Conservation (phyloP, 108 stramenopile species). For the Epithemia pelagica region DNA sequence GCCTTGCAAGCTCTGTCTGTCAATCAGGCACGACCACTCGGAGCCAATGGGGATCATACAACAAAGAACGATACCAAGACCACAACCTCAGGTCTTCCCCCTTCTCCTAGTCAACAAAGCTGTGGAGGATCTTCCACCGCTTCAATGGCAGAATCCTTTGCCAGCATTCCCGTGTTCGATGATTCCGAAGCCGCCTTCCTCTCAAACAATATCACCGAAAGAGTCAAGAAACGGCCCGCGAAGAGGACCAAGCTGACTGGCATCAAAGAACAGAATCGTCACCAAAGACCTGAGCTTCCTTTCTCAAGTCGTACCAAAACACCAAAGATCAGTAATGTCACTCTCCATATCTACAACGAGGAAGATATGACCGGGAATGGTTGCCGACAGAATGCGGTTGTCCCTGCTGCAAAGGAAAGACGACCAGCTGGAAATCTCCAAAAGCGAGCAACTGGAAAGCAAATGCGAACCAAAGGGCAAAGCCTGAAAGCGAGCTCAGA, state of each 20-base stretch:
- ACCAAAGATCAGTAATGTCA: conserved; percentile 10
- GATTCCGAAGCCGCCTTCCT: not conserved
- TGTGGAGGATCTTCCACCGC: not conserved
- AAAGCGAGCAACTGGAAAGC: no score
- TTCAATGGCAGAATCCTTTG: not conserved
- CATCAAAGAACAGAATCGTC: not conserved
- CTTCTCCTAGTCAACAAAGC: not conserved
- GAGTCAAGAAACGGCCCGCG: not conserved
- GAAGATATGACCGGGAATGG: not conserved
- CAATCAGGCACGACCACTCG: not conserved
- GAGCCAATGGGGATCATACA: not conserved
- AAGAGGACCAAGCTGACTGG: not conserved
- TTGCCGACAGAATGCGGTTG: no score
- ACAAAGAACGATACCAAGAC: no score
- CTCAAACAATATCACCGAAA: not conserved
- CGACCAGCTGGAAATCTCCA: no score
- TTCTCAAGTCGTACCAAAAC: conserved; percentile 9
- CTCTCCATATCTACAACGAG: not conserved
- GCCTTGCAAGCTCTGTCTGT: not conserved
- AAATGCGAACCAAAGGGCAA: no score
- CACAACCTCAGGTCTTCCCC: no score
- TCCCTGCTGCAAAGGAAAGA: no score
- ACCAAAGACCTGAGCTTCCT: not conserved
- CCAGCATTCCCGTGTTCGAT: not conserved
- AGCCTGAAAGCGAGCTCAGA: no score